Conservation (phyloP, 163 green algal genomes). For the Scenedesmus sp. region DNA sequence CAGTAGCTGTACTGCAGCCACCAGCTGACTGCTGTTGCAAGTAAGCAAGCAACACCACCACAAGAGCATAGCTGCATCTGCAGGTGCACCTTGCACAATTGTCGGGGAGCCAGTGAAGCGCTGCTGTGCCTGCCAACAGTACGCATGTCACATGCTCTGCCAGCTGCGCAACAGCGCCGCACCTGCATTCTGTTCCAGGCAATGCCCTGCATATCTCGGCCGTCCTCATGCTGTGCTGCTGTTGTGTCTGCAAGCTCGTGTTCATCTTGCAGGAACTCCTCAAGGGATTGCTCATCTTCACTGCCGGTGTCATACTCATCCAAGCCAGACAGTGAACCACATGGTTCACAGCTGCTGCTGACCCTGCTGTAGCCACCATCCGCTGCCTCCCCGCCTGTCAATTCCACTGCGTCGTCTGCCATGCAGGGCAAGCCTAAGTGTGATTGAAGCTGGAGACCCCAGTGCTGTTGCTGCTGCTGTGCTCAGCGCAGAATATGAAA, state of each 20-base stretch:
- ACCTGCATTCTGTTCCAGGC: constrained; percentile 86
- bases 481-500: neutral
- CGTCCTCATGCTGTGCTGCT: constrained; percentile 20
- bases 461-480: constrained; percentile 39
- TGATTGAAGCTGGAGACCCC: neutral
- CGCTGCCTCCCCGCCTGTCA: neutral
- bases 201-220: constrained; percentile 82
- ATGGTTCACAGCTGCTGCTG: constrained; percentile 21
- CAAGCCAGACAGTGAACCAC: constrained; percentile 6
- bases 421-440: neutral
- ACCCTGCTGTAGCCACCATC: constrained; percentile 18
- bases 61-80: neutral
- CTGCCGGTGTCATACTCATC: constrained; percentile 41
- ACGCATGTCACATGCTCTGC: neutral
- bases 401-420: neutral
- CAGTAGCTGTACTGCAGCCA: neutral
- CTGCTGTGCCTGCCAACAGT: neutral
- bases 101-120: neutral
- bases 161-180: constrained; percentile 54
- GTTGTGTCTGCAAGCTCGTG: constrained; percentile 30
- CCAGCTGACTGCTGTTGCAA: neutral
- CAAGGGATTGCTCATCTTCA: constrained; percentile 34
- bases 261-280: constrained; percentile 12
- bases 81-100: neutral
- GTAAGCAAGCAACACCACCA: neutral